A percentile compares a stretch with the other conserved stretches of the same genome.
phyloP scores from a whole-genome alignment of 768 basidiomycete genomes.

The Calocera viscosa region DNA sequence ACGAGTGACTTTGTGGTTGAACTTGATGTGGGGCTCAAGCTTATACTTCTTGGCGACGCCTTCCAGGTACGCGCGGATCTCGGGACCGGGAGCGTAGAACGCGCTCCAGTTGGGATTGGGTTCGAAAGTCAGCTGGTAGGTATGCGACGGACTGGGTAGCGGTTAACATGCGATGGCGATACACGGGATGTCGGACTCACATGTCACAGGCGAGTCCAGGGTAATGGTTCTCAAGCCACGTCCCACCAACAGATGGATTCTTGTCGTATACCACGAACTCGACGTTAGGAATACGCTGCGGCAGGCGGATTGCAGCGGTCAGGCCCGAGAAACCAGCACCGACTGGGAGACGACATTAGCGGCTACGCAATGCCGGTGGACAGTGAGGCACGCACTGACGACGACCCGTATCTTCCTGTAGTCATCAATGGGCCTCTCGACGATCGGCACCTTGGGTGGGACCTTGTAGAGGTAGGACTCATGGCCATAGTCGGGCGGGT shows the following conservation, averaged over 20 bases:
- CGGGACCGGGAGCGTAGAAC: constrained; percentile 47
- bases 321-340: constrained; percentile 53
- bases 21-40: constrained; percentile 40
- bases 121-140: constrained; percentile 49
- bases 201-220: constrained; percentile 13
- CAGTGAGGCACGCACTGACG: constrained; percentile 20
- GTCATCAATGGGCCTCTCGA: constrained; percentile 34
- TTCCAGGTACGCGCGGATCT: constrained; percentile 46
- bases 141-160: constrained; percentile 36
- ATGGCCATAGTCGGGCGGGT: constrained; percentile 4
- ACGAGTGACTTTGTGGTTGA: constrained; percentile 41
- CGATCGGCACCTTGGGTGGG: not conserved
- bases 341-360: constrained; percentile 19
- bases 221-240: constrained; percentile 32
- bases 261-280: constrained; percentile 49
- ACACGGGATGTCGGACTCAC: not conserved
- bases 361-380: not conserved
- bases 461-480: not conserved
- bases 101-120: constrained; percentile 49
- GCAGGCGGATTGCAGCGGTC: constrained; percentile 46
- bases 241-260: constrained; percentile 46
- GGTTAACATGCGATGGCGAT: constrained; percentile 29
- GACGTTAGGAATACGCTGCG: constrained; percentile 42
- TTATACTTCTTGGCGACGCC: constrained; percentile 45
- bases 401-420: constrained; percentile 43